Percentiles rank a stretch among this genome's conserved stretches.
These are phyloP conservation scores for Xylaria sp. DNA, from an alignment of 2,329 filamentous ascomycete genomes.

Conservation along the genomic window DNA sequence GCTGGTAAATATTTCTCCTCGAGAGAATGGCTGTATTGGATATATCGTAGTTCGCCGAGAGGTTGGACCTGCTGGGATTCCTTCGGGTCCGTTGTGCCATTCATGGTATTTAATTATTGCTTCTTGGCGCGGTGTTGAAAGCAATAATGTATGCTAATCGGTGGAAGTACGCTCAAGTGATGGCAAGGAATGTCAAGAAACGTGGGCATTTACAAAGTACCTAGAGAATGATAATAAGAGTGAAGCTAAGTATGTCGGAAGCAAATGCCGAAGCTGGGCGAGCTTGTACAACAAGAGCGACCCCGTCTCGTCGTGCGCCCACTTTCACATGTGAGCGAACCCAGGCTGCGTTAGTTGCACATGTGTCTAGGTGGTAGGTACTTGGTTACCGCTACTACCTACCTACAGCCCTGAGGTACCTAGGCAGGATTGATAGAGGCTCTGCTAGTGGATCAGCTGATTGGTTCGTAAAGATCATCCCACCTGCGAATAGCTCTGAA, in stretches of 20 bases:
- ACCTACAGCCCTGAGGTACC: too few species aligned
- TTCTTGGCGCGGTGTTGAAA: too few species aligned
- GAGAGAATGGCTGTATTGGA: constrained; percentile 66
- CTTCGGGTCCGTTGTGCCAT: constrained; percentile 43
- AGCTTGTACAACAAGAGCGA: constrained; percentile 4
- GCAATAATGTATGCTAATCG: too few species aligned
- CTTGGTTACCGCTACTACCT: too few species aligned
- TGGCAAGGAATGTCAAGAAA: background rate
- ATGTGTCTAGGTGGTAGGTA: background rate
- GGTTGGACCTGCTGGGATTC: constrained; percentile 39
- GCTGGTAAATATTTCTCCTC: constrained; percentile 75
- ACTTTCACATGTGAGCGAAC: constrained; percentile 33
- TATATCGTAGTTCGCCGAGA: constrained; percentile 59
- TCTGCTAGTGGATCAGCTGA: too few species aligned
- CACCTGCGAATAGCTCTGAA: too few species aligned
- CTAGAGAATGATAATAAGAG: constrained; percentile 7
- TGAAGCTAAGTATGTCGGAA: too few species aligned
- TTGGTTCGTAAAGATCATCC: too few species aligned
- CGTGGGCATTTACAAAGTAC: background rate
- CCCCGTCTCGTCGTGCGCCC: constrained; percentile 17
- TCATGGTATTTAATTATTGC: background rate
- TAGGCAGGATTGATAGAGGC: too few species aligned
- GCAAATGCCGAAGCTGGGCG: constrained; percentile 12
- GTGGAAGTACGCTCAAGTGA: too few species aligned
- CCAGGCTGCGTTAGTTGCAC: constrained; percentile 1